Conservation (phyloP, 2,329 filamentous ascomycete species). For the Aspergillus novoparasiticus region DNA sequence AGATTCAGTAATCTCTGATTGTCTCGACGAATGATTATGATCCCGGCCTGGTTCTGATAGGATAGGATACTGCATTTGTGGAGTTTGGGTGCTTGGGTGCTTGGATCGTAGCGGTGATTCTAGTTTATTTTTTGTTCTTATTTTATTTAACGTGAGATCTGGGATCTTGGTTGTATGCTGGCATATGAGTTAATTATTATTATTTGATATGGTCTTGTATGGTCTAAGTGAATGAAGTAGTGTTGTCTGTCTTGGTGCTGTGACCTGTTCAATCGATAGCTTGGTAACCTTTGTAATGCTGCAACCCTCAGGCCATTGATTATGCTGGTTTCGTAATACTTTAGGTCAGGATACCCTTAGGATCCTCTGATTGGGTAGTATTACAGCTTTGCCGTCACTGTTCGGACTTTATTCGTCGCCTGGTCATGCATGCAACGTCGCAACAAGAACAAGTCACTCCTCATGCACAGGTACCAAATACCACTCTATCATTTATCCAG, state of each 20-base stretch:
- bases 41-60: not conserved
- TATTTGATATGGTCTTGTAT: not conserved
- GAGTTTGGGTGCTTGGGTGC: not conserved
- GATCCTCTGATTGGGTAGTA: not conserved
- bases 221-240: not conserved
- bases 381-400: not conserved
- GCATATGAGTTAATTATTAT: not conserved
- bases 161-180: not conserved
- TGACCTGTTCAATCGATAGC: not conserved
- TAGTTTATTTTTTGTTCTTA: not conserved
- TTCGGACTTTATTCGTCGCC: not conserved
- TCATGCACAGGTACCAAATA: not conserved
- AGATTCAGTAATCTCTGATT: slow-evolving; percentile 34
- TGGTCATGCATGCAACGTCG: not conserved
- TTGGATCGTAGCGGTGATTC: not conserved
- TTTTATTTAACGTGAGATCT: not conserved
- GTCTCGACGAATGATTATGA: not conserved
- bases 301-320: not conserved
- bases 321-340: not conserved
- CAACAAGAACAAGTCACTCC: not conserved
- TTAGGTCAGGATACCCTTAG: no score
- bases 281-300: not conserved
- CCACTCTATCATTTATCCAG: no score
- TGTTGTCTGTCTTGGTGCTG: not conserved
- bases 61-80: not conserved